Conservation (phyloP, 148 eudicot species). For the Vaccinium darrowii region DNA sequence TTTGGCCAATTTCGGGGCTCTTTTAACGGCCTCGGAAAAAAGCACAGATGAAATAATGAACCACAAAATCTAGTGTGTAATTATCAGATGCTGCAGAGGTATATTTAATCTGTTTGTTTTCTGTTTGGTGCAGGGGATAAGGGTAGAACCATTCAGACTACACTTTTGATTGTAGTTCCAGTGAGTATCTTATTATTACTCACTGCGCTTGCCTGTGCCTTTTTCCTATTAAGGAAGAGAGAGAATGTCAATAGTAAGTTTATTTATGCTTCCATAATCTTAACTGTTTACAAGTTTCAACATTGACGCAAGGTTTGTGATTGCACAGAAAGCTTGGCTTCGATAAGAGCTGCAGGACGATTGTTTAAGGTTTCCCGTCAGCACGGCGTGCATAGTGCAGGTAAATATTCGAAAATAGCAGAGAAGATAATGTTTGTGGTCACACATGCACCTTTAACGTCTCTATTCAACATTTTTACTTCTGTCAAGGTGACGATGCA, state of each 20-base stretch:
- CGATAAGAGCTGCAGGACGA: neutral
- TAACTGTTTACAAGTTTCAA: neutral
- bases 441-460: neutral
- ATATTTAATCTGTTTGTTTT: neutral
- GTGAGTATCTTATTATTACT: slow-evolving; percentile 9
- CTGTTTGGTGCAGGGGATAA: neutral
- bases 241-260: neutral
- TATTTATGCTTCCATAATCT: neutral
- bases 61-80: neutral
- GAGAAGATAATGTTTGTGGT: slow-evolving; percentile 11
- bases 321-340: neutral
- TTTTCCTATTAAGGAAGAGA: slow-evolving; percentile 12
- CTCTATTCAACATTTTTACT: neutral
- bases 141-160: neutral
- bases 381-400: no score
- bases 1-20: neutral
- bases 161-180: slow-evolving; percentile 10
- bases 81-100: neutral
- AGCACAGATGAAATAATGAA: neutral
- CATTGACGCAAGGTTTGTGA: neutral
- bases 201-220: neutral
- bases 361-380: neutral
- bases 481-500: slow-evolving; percentile 3
- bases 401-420: neutral
- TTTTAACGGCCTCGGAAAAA: neutral